A percentile compares a stretch with the other conserved stretches of the same genome.
These are phyloP conservation scores for Fibroporia radiculosa DNA, from an alignment of 768 basidiomycete genomes.

Conservation along the genomic window DNA sequence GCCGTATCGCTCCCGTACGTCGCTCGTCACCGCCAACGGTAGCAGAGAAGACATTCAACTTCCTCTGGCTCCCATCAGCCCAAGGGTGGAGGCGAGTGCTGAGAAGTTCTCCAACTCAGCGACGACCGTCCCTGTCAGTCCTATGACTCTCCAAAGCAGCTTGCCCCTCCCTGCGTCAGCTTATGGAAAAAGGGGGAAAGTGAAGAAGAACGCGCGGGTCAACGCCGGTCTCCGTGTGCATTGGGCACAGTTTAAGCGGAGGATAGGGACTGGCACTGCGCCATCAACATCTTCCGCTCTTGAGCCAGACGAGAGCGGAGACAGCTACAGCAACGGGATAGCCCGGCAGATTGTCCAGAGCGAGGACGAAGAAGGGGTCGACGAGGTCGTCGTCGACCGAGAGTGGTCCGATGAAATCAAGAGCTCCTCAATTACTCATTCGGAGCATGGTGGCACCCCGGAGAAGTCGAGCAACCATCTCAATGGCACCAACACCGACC, in stretches of 20 bases:
- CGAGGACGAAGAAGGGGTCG: slow-evolving; percentile 37
- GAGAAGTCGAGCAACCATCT: slow-evolving; percentile 39
- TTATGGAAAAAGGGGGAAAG: slow-evolving; percentile 9
- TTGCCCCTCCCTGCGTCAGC: slow-evolving; percentile 12
- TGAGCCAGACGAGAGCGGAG: slow-evolving; percentile 33
- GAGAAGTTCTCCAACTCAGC: neutral
- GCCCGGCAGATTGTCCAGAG: slow-evolving; percentile 17
- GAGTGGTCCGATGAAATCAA: slow-evolving; percentile 55
- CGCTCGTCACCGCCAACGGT: slow-evolving; percentile 8
- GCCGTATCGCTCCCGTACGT: slow-evolving; percentile 15
- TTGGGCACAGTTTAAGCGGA: slow-evolving; percentile 25
- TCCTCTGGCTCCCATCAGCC: neutral
- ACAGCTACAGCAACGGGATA: slow-evolving; percentile 29
- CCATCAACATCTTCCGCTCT: slow-evolving; percentile 44
- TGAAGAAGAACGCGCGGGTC: slow-evolving; percentile 20
- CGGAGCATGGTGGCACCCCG: slow-evolving; percentile 40
- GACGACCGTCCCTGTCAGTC: neutral
- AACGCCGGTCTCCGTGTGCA: slow-evolving; percentile 20
- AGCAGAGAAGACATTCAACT: neutral
- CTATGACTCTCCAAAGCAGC: neutral
- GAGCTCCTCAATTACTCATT: slow-evolving; percentile 40
- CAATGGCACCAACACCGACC: slow-evolving; percentile 30
- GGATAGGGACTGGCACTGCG: slow-evolving; percentile 27
- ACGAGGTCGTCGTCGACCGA: slow-evolving; percentile 73
- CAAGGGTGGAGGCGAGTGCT: neutral